These are phyloP conservation scores for Candida saitoana DNA, from an alignment of 805 yeast genomes.

Conservation along the genomic window DNA sequence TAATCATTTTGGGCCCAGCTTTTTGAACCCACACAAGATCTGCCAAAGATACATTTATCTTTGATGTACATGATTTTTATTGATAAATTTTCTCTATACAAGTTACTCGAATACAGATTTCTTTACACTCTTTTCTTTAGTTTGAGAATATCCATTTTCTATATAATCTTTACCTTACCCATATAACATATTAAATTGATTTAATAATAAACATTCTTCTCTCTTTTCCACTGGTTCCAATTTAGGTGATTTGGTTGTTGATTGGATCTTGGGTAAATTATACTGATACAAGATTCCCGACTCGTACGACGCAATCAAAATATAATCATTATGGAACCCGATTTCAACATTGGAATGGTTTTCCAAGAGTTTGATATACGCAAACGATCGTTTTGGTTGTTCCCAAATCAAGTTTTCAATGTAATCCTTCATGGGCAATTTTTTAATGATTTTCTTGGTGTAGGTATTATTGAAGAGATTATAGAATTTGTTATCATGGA, in stretches of 20 bases:
- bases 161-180: no score
- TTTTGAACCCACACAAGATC: no score
- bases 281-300: constrained; percentile 38
- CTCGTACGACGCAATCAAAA: constrained; percentile 36
- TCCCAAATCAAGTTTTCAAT: constrained; percentile 39
- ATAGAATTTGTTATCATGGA: constrained; percentile 6
- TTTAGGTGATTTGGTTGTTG: constrained; percentile 4
- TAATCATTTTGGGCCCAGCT: no score
- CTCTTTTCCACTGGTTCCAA: constrained; percentile 19
- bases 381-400: constrained; percentile 41
- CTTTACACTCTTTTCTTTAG: no score
- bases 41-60: no score
- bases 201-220: constrained; percentile 28
- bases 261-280: constrained; percentile 22
- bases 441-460: constrained; percentile 34
- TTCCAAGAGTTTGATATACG: constrained; percentile 36
- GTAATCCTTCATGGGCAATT: constrained; percentile 39
- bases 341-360: constrained; percentile 29
- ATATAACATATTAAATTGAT: constrained; percentile 19
- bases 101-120: no score
- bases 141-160: no score
- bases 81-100: no score
- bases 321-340: constrained; percentile 32
- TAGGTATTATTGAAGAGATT: constrained; percentile 29
- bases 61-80: no score